phyloP scores from a whole-genome alignment of 768 basidiomycete species.

The Mycena latifolia region DNA sequence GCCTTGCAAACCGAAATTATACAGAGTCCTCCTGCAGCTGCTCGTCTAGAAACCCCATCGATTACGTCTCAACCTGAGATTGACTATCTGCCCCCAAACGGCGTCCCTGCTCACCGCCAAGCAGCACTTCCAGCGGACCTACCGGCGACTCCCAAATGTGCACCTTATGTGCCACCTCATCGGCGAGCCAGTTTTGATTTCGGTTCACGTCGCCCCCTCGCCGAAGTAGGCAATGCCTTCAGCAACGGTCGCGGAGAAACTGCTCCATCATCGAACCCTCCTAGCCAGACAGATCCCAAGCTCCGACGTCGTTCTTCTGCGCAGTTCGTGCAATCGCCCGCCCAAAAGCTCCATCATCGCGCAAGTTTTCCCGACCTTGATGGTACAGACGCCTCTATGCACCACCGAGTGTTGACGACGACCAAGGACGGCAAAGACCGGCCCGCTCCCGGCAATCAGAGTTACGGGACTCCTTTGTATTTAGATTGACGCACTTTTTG shows the following conservation, averaged over 20 bases:
- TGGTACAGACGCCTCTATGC: too few relatives aligned
- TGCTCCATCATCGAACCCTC: not conserved
- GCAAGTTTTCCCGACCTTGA: not conserved
- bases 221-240: slow-evolving; percentile 1
- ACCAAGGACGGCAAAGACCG: not conserved
- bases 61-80: not conserved
- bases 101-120: too few relatives aligned
- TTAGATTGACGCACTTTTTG: not conserved
- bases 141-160: not conserved
- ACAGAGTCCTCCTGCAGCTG: not conserved
- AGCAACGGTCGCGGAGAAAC: not conserved
- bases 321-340: not conserved
- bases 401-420: too few relatives aligned
- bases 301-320: slow-evolving; percentile 7
- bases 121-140: not conserved
- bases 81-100: not conserved
- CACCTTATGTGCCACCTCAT: slow-evolving; percentile 23
- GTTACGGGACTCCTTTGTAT: not conserved
- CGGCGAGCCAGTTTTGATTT: slow-evolving; percentile 14
- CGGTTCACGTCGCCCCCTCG: slow-evolving; percentile 13
- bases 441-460: not conserved
- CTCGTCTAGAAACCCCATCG: not conserved
- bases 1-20: not conserved
- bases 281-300: not conserved
- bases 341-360: not conserved